These are phyloP conservation scores for Puccinia hordei DNA, from an alignment of 1,284 basidiomycete species.

Conservation along the genomic window DNA sequence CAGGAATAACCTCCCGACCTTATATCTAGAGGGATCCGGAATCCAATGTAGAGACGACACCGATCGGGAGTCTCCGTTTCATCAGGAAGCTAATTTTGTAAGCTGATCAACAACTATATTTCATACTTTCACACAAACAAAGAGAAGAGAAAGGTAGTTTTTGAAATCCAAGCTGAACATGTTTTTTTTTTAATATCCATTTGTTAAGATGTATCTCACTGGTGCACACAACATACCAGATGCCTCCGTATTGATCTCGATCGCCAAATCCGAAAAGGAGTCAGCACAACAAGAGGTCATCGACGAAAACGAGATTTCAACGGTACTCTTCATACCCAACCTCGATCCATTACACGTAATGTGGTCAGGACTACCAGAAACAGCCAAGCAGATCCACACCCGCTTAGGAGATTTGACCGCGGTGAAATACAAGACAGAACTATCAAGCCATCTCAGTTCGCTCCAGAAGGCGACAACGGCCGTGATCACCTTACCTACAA, in stretches of 20 bases:
- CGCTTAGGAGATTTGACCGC: constrained; percentile 2
- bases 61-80: constrained; percentile 36
- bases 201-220: constrained; percentile 37
- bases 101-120: not conserved
- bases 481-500: constrained; percentile 9
- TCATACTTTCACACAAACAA: not conserved
- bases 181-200: too few relatives aligned
- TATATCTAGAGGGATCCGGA: constrained; percentile 23
- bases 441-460: not conserved
- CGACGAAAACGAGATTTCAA: constrained; percentile 10
- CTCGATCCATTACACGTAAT: constrained; percentile 36
- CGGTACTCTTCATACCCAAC: constrained; percentile 19
- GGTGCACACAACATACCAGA: constrained; percentile 28
- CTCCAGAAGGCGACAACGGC: not conserved
- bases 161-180: not conserved
- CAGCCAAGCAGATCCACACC: not conserved
- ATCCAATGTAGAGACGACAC: constrained; percentile 33
- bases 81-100: constrained; percentile 43
- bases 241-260: constrained; percentile 20
- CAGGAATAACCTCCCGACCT: not conserved
- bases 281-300: not conserved
- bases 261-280: not conserved
- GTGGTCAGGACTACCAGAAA: constrained; percentile 32
- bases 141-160: not conserved
- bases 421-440: constrained; percentile 19